Evolutionary conservation across 768 basidiomycete genomes (phyloP), one percentile per base, ranked within the genome.

Genomic region (Phlegmacium glaucopus): DNA sequence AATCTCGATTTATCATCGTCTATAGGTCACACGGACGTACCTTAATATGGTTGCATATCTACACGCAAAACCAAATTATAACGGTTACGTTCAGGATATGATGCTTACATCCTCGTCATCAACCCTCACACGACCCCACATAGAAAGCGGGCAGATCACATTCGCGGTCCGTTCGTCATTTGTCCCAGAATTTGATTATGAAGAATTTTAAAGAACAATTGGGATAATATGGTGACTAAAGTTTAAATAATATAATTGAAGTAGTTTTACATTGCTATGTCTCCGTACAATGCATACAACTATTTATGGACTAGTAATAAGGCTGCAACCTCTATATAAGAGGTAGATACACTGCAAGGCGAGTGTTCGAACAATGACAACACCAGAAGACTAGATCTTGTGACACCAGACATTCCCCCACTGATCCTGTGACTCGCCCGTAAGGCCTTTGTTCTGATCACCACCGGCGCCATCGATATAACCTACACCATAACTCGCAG

Each of bases 361-460:
- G 5, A 22, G 22, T 22, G 22, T 22, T 22, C 22, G 22, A 22
- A 22, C 22, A 22, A 22, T 2, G 22, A 5, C 5, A 22, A 22
- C n/a, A n/a, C n/a, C n/a, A n/a, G n/a, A n/a, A n/a, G n/a, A n/a
- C 22, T 22, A 22, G 22, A 60, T 53, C 40, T 62, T 57, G 54
- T 80, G 84, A 64, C 88, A 92, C 84, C 85, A 90, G 22, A 88
- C 77, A 55, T 87, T 87, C 22, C 89, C 89, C 71, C 72, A 90
- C 44, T 57, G 62, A 62, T 91, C 88, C 59, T 83, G 79, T 18
- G 78, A 69, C 6, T 46, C 61, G 1, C 84, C 83, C 0, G 81
- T 77, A 11, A 57, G 44, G 2, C 87, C 87, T 4, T 64, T 60
- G 0, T 73, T 74, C 39, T 74, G 52, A 30, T 67, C 69, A 0